Conservation (phyloP, 441 rosid species). For the Iberis amara region DNA sequence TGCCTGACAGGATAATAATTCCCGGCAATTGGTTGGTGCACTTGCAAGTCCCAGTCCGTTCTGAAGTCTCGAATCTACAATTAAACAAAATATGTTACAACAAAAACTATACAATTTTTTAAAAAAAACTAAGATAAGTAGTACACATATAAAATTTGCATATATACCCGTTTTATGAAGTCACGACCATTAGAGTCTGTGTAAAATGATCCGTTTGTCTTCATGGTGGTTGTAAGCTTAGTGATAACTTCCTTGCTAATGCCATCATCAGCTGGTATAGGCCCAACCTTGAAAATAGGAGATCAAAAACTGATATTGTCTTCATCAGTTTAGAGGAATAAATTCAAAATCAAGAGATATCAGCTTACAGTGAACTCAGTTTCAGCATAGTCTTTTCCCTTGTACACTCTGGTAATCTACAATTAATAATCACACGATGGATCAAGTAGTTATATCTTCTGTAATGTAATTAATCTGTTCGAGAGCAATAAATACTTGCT, state of each 20-base stretch:
- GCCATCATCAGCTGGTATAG: constrained; percentile 62
- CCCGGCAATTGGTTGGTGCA: constrained; percentile 64
- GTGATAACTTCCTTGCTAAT: constrained; percentile 61
- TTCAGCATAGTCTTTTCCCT: constrained; percentile 62
- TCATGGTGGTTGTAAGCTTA: constrained; percentile 51
- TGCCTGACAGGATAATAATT: constrained; percentile 64
- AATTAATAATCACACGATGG: constrained; percentile 17
- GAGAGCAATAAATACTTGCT: not conserved
- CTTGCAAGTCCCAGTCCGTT: constrained; percentile 67
- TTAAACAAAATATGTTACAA: not conserved
- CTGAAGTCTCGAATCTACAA: constrained; percentile 59
- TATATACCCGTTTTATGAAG: constrained; percentile 64
- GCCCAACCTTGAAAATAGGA: constrained; percentile 53
- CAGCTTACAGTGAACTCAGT: constrained; percentile 62
- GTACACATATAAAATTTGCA: constrained; percentile 14
- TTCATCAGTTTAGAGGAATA: constrained; percentile 19
- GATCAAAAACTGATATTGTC: constrained; percentile 17
- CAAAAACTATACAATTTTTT: not conserved
- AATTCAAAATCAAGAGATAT: constrained; percentile 3
- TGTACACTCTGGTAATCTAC: constrained; percentile 61
- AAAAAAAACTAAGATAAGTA: not conserved
- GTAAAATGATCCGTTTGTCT: constrained; percentile 61
- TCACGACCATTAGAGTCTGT: constrained; percentile 75
- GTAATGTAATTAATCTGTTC: not conserved
- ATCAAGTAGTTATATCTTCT: constrained; percentile 13